A percentile compares a stretch with the other conserved stretches of the same genome.
Evolutionary conservation across 495 filamentous ascomycete species (phyloP).

Genomic region (Podospora pseudocomata): DNA sequence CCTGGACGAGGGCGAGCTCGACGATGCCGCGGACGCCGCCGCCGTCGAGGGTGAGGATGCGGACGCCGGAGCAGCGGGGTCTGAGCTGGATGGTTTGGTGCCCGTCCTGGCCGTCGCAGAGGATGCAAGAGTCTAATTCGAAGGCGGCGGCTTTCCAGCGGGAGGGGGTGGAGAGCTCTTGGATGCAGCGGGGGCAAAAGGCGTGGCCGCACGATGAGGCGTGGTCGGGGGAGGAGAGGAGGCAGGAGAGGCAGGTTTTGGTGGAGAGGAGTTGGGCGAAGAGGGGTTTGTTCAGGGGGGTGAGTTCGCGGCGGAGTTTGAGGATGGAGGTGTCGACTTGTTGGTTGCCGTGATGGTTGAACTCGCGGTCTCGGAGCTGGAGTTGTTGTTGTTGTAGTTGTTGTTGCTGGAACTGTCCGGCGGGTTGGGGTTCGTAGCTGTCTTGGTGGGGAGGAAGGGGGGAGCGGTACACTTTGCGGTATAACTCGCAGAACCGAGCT

Average conservation of each 20-base stretch:
- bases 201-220: slow-evolving; percentile 5
- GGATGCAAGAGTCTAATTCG: background rate
- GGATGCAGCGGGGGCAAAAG: slow-evolving; percentile 8
- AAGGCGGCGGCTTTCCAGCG: background rate
- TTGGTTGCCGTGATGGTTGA: no score
- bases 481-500: background rate
- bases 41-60: slow-evolving; percentile 8
- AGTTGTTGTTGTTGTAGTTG: background rate
- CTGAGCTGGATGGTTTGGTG: slow-evolving; percentile 11
- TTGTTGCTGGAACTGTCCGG: background rate
- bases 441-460: background rate
- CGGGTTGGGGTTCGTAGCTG: background rate
- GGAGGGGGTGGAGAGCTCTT: slow-evolving; percentile 1
- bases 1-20: slow-evolving; percentile 2
- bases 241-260: slow-evolving; percentile 12
- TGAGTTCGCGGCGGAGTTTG: background rate
- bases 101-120: background rate
- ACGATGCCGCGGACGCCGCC: slow-evolving; percentile 13
- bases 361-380: no score
- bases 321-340: background rate
- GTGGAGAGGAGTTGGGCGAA: background rate
- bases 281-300: background rate
- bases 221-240: slow-evolving; percentile 2
- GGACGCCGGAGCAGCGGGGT: slow-evolving; percentile 7
- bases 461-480: background rate